Percentiles rank a stretch among this genome's conserved stretches.
Evolutionary conservation across 108 stramenopile species (phyloP).

Genomic region (Parietichytrium sp.): DNA sequence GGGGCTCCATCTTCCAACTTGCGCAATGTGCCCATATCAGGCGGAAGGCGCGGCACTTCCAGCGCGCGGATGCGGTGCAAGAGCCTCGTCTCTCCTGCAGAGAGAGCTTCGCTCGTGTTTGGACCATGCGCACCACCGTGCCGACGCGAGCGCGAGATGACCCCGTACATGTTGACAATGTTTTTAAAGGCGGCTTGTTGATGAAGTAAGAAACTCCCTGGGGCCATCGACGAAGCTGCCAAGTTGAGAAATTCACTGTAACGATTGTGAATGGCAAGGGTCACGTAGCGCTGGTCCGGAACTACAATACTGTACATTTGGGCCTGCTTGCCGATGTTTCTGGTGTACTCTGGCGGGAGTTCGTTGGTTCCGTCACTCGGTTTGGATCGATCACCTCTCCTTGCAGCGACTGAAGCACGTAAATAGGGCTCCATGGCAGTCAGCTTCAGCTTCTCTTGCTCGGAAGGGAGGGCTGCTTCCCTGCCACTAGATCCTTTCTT

Average conservation of each 20-base stretch:
- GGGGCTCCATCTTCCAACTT: neutral
- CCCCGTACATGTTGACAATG: neutral
- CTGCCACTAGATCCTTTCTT: no score
- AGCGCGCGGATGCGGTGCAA: slow-evolving; percentile 42
- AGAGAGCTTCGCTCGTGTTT: neutral
- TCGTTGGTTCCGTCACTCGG: no score
- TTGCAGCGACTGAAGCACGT: no score
- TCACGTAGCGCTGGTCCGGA: neutral
- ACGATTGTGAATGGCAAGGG: neutral
- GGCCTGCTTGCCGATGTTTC: neutral
- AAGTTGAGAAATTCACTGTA: neutral
- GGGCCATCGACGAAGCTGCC: neutral
- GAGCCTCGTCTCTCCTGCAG: neutral
- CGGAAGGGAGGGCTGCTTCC: no score
- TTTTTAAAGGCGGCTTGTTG: neutral
- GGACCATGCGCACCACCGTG: slow-evolving; percentile 4
- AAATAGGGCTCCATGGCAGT: no score
- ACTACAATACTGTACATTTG: neutral
- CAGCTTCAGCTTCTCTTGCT: no score
- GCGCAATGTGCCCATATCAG: slow-evolving; percentile 49
- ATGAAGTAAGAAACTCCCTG: neutral
- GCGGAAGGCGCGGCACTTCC: slow-evolving; percentile 51
- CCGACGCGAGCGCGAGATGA: neutral
- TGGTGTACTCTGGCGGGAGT: no score
- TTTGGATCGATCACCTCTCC: no score